A percentile compares a stretch with the other conserved stretches of the same genome.
phyloP scores from a whole-genome alignment of 2,329 filamentous ascomycete species.

The Fusarium sp. region DNA sequence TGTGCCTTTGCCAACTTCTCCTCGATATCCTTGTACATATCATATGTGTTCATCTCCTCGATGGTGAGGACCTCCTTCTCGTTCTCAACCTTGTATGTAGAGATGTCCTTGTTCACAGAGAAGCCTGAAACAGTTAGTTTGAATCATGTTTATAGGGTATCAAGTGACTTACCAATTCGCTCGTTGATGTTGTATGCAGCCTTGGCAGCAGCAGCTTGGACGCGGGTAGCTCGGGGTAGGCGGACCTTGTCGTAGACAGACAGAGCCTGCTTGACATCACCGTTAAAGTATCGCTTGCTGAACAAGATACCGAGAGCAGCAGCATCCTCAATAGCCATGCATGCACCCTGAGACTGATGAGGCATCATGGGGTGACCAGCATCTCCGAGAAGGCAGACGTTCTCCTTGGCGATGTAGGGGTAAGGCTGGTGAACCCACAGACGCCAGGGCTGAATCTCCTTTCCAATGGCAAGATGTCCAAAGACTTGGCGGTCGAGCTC shows the following conservation, averaged over 20 bases:
- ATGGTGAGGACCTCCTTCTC: slow-evolving; percentile 71
- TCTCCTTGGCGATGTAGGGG: slow-evolving; percentile 61
- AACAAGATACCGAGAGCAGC: slow-evolving; percentile 71
- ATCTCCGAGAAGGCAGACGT: slow-evolving; percentile 69
- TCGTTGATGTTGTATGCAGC: slow-evolving; percentile 71
- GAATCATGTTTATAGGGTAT: fast-evolving
- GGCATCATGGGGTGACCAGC: slow-evolving; percentile 76
- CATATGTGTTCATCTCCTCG: slow-evolving; percentile 74
- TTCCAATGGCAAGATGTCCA: slow-evolving; percentile 65
- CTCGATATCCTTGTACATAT: slow-evolving; percentile 67
- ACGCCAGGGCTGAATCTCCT: slow-evolving; percentile 72
- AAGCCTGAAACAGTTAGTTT: slow-evolving; percentile 56
- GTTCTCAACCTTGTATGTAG: slow-evolving; percentile 69
- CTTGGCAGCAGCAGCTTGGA: slow-evolving; percentile 66
- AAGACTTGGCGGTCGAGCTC: slow-evolving; percentile 67
- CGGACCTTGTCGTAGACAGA: slow-evolving; percentile 62
- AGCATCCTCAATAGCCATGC: slow-evolving; percentile 74
- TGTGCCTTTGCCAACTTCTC: slow-evolving; percentile 53
- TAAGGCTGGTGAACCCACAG: slow-evolving; percentile 71
- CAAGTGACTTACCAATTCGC: slow-evolving; percentile 59
- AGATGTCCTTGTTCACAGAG: slow-evolving; percentile 65
- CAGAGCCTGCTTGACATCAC: slow-evolving; percentile 59
- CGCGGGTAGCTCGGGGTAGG: slow-evolving; percentile 62
- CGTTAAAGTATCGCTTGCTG: slow-evolving; percentile 55
- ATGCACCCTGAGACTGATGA: slow-evolving; percentile 74